Conservation (phyloP, 2,329 filamentous ascomycete genomes). For the Neocucurbitaria cava region DNA sequence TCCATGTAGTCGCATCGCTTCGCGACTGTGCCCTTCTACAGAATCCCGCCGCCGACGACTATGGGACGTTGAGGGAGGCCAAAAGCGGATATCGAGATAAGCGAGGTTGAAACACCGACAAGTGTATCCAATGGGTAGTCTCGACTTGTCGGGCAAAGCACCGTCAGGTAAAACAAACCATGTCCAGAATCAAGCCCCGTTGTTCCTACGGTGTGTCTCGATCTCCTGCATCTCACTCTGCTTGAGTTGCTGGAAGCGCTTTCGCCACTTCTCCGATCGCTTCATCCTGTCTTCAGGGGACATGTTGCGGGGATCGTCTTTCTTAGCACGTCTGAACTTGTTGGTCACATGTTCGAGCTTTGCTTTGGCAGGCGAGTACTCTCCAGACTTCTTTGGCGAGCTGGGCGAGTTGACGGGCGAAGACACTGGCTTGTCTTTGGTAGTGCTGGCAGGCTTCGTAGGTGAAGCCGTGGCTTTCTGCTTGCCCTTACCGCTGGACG, state of each 20-base stretch:
- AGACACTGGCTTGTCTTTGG: conserved; percentile 19
- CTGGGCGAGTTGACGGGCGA: conserved; percentile 34
- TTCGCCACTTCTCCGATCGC: conserved; percentile 46
- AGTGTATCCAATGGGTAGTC: conserved; percentile 1
- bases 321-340: conserved; percentile 51
- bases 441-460: conserved; percentile 20
- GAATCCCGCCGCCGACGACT: neutral
- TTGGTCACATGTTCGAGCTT: conserved; percentile 57
- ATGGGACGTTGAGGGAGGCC: neutral
- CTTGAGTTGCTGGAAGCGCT: conserved; percentile 45
- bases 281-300: conserved; percentile 47
- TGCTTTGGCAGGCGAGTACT: conserved; percentile 54
- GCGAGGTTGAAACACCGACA: neutral
- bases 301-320: conserved; percentile 45
- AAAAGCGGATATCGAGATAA: neutral
- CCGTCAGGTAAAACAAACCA: neutral
- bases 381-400: conserved; percentile 46
- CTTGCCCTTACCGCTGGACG: conserved; percentile 39
- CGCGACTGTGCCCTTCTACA: neutral
- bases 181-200: conserved; percentile 2
- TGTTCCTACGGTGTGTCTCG: conserved; percentile 26
- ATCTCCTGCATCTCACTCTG: conserved; percentile 37
- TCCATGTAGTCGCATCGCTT: neutral
- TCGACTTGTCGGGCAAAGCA: neutral
- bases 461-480: conserved; percentile 38